phyloP scores from a whole-genome alignment of 352 stramenopile species.

The Peronospora belbahrii region DNA sequence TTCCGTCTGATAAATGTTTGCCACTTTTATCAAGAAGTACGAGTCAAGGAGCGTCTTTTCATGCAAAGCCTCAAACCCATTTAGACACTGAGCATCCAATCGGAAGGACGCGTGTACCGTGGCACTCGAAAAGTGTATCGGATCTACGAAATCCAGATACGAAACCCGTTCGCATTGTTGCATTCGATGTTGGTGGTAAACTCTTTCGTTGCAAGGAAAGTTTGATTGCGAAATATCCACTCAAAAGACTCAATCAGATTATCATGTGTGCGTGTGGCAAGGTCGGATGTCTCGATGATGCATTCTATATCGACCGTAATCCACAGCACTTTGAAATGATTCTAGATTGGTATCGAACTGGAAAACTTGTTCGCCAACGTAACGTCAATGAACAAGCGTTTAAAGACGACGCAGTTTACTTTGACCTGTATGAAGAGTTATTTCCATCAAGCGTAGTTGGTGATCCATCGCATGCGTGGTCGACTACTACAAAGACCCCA shows the following conservation, averaged over 20 bases:
- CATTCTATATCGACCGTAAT: slow-evolving; percentile 71
- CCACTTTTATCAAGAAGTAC: slow-evolving; percentile 7
- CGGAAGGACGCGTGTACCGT: slow-evolving; percentile 19
- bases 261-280: slow-evolving; percentile 48
- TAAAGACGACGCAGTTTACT: slow-evolving; percentile 54
- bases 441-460: slow-evolving; percentile 21
- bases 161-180: slow-evolving; percentile 15
- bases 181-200: slow-evolving; percentile 62
- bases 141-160: slow-evolving; percentile 7
- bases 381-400: slow-evolving; percentile 42
- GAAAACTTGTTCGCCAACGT: slow-evolving; percentile 30
- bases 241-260: slow-evolving; percentile 55
- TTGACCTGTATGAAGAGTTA: slow-evolving; percentile 55
- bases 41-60: slow-evolving; percentile 15
- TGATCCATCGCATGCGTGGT: slow-evolving; percentile 11
- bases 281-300: slow-evolving; percentile 31
- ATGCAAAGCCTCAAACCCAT: slow-evolving; percentile 11
- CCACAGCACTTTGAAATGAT: slow-evolving; percentile 63
- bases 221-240: slow-evolving; percentile 48
- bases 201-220: slow-evolving; percentile 63
- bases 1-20: not conserved
- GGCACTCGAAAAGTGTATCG: slow-evolving; percentile 25
- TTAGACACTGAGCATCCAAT: slow-evolving; percentile 18
- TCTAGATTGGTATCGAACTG: slow-evolving; percentile 70
- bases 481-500: slow-evolving; percentile 4